These are phyloP conservation scores for Tetrahymena thermophila DNA, from an alignment of 73 alveolate species.

Conservation along the genomic window DNA sequence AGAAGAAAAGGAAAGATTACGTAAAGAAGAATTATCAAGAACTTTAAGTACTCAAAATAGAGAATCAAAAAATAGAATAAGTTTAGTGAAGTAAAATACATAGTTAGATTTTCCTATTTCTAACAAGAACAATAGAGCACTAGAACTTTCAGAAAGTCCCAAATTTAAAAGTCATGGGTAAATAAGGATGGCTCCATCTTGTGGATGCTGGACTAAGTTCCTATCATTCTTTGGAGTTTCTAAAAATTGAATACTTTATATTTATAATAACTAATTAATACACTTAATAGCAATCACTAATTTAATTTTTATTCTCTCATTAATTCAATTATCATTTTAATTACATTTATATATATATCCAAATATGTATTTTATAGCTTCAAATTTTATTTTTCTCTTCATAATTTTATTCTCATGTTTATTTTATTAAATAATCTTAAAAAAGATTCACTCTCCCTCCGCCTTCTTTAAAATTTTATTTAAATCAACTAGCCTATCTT, in stretches of 20 bases:
- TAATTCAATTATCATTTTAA: too few relatives aligned
- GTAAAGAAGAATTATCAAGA: not conserved
- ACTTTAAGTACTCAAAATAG: not conserved
- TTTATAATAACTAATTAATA: too few relatives aligned
- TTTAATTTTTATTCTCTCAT: too few relatives aligned
- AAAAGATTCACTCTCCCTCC: too few relatives aligned
- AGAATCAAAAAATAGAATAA: not conserved
- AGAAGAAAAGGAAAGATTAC: conserved; percentile 9
- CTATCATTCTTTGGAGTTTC: not conserved
- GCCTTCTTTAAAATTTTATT: too few relatives aligned
- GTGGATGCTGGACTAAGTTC: conserved; percentile 7
- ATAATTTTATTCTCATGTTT: too few relatives aligned
- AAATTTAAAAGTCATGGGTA: not conserved
- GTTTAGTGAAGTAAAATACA: not conserved
- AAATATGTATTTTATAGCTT: too few relatives aligned
- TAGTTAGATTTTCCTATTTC: not conserved
- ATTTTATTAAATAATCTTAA: too few relatives aligned
- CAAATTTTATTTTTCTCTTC: too few relatives aligned
- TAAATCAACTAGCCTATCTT: too few relatives aligned
- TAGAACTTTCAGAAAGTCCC: not conserved
- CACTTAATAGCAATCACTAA: too few relatives aligned
- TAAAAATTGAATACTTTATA: not conserved
- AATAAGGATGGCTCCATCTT: not conserved
- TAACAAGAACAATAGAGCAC: not conserved
- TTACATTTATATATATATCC: too few relatives aligned